Evolutionary conservation across 768 basidiomycete genomes (phyloP).

Genomic region (Neoboletus brunneissimus): DNA sequence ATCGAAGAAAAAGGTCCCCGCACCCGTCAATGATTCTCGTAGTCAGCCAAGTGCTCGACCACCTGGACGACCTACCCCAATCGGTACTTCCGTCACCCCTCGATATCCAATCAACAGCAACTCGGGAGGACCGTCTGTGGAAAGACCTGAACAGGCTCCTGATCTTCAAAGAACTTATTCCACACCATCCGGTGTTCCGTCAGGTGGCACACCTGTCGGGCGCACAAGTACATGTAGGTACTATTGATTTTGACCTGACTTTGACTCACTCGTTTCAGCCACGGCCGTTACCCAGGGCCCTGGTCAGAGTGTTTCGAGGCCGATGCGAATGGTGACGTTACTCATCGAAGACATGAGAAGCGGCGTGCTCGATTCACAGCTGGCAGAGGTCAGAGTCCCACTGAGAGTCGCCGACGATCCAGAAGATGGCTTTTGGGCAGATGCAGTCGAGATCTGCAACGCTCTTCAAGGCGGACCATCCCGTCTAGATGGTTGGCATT

Average conservation of each 20-base stretch:
- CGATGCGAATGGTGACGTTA: slow-evolving; percentile 57
- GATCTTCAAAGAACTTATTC: slow-evolving; percentile 1
- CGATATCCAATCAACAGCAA: slow-evolving; percentile 8
- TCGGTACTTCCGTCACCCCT: background rate
- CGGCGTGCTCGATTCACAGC: slow-evolving; percentile 50
- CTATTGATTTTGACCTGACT: background rate
- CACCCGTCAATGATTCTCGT: background rate
- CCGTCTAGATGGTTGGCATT: slow-evolving; percentile 61
- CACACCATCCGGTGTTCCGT: background rate
- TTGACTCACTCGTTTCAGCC: slow-evolving; percentile 12
- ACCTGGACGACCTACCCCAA: slow-evolving; percentile 4
- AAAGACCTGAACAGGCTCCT: slow-evolving; percentile 1
- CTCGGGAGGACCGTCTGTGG: background rate
- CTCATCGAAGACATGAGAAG: slow-evolving; percentile 63
- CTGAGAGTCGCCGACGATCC: slow-evolving; percentile 46
- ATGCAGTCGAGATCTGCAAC: slow-evolving; percentile 59
- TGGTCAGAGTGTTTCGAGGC: slow-evolving; percentile 15
- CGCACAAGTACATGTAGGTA: slow-evolving; percentile 37
- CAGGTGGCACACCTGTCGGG: slow-evolving; percentile 13
- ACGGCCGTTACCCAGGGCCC: slow-evolving; percentile 8
- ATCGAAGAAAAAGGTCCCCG: slow-evolving; percentile 7
- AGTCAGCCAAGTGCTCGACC: slow-evolving; percentile 7
- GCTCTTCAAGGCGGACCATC: slow-evolving; percentile 60
- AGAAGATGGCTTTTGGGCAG: slow-evolving; percentile 66
- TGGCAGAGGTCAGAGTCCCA: slow-evolving; percentile 66